These are phyloP conservation scores for Boletus sp. DNA, from an alignment of 768 basidiomycete genomes.

Conservation along the genomic window DNA sequence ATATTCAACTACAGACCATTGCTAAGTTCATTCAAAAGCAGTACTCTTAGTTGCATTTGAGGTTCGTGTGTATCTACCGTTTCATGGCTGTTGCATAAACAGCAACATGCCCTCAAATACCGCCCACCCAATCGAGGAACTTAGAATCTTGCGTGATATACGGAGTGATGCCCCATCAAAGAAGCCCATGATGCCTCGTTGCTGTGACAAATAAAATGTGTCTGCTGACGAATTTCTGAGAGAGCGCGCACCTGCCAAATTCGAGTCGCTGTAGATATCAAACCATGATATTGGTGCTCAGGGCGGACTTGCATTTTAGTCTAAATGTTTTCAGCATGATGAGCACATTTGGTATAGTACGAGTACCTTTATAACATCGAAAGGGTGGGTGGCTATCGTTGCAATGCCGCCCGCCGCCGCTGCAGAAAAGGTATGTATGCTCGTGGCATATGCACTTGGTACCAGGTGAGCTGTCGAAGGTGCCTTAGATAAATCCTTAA, in stretches of 20 bases:
- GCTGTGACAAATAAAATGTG: conserved; percentile 41
- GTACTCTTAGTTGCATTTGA: conserved; percentile 49
- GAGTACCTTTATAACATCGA: conserved; percentile 89
- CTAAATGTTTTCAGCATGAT: conserved; percentile 36
- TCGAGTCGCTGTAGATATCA: conserved; percentile 59
- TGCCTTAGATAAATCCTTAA: conserved; percentile 6
- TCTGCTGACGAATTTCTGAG: neutral
- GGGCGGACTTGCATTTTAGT: conserved; percentile 92
- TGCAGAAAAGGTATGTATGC: conserved; percentile 64
- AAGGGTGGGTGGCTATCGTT: conserved; percentile 85
- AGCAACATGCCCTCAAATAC: conserved; percentile 82
- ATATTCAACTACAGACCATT: conserved; percentile 96
- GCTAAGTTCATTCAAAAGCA: conserved; percentile 88
- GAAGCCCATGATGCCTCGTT: conserved; percentile 77
- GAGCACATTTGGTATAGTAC: neutral
- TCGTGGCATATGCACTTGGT: conserved; percentile 43
- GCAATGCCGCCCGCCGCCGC: conserved; percentile 83
- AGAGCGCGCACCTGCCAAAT: conserved; percentile 61
- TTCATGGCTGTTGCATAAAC: conserved; percentile 42
- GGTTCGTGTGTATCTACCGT: neutral
- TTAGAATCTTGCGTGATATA: conserved; percentile 80
- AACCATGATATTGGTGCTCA: conserved; percentile 70
- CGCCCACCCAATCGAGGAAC: conserved; percentile 90
- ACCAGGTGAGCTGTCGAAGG: conserved; percentile 38
- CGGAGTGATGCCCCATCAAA: conserved; percentile 85